Evolutionary conservation across 805 yeast genomes (phyloP).

Genomic region (Candida chauliodis): DNA sequence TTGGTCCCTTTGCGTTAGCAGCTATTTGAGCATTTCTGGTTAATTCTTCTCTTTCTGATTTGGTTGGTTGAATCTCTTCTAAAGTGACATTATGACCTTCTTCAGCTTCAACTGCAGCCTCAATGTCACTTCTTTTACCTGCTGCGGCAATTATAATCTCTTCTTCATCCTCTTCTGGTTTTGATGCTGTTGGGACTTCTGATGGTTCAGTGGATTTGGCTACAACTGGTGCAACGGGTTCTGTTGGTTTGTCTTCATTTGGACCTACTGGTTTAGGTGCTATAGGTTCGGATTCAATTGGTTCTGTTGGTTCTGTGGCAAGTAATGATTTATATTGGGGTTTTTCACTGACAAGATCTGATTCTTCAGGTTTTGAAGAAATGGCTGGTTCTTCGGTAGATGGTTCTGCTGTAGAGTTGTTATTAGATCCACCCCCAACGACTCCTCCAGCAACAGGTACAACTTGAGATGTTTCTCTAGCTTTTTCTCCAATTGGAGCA

Average conservation of each 20-base stretch:
- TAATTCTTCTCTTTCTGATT: constrained; percentile 33
- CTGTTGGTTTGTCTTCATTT: constrained; percentile 8
- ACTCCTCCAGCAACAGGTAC: constrained; percentile 6
- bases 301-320: constrained; percentile 3
- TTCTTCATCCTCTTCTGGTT: constrained; percentile 12
- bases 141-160: constrained; percentile 42
- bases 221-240: background rate
- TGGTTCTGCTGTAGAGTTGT: constrained; percentile 1
- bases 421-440: constrained; percentile 6
- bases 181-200: background rate
- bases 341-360: constrained; percentile 10
- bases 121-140: constrained; percentile 30
- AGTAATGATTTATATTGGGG: too few relatives aligned
- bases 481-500: constrained; percentile 17
- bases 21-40: constrained; percentile 27
- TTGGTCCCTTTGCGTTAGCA: constrained; percentile 6
- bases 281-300: background rate
- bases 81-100: constrained; percentile 34
- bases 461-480: constrained; percentile 6
- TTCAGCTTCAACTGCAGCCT: constrained; percentile 31
- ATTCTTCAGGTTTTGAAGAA: background rate
- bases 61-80: constrained; percentile 42
- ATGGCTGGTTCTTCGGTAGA: constrained; percentile 1
- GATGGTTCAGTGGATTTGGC: background rate
- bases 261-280: constrained; percentile 14